Evolutionary conservation across 331 rosid genomes (phyloP).

Genomic region (Quercus tomentella): DNA sequence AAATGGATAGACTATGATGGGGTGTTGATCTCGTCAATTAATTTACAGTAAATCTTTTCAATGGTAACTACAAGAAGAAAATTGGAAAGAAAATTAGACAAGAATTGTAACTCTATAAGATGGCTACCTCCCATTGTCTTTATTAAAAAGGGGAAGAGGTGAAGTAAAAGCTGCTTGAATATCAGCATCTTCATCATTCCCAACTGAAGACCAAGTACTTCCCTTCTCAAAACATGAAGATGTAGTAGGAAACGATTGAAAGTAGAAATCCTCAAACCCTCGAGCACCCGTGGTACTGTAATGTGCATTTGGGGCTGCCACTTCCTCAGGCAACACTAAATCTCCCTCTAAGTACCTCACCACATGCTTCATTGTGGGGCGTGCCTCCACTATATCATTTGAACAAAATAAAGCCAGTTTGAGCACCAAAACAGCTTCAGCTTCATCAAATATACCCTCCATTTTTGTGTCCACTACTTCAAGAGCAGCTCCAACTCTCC

Average conservation of each 20-base stretch:
- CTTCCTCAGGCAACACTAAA: slow-evolving; percentile 23
- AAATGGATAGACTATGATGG: no score
- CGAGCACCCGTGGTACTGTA: neutral
- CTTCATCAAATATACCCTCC: slow-evolving; percentile 38
- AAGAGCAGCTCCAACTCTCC: slow-evolving; percentile 34
- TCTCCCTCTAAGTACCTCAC: slow-evolving; percentile 59
- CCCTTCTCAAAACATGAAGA: slow-evolving; percentile 24
- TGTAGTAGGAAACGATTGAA: slow-evolving; percentile 27
- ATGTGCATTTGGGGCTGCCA: slow-evolving; percentile 14
- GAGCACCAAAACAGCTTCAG: slow-evolving; percentile 41
- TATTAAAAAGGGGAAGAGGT: slow-evolving; percentile 22
- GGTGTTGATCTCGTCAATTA: no score
- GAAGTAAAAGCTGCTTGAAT: slow-evolving; percentile 29
- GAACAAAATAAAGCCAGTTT: slow-evolving; percentile 58
- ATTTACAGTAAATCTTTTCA: no score
- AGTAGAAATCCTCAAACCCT: slow-evolving; percentile 23
- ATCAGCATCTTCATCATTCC: slow-evolving; percentile 28
- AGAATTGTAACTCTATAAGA: no score
- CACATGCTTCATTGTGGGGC: slow-evolving; percentile 52
- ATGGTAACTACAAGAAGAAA: no score
- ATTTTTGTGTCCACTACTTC: slow-evolving; percentile 43
- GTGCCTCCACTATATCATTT: slow-evolving; percentile 22
- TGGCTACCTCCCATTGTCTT: slow-evolving; percentile 3
- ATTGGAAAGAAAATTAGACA: no score
- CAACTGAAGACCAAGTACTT: slow-evolving; percentile 29